phyloP scores from a whole-genome alignment of 129 eudicot species.

The Pulicaria dysenterica region DNA sequence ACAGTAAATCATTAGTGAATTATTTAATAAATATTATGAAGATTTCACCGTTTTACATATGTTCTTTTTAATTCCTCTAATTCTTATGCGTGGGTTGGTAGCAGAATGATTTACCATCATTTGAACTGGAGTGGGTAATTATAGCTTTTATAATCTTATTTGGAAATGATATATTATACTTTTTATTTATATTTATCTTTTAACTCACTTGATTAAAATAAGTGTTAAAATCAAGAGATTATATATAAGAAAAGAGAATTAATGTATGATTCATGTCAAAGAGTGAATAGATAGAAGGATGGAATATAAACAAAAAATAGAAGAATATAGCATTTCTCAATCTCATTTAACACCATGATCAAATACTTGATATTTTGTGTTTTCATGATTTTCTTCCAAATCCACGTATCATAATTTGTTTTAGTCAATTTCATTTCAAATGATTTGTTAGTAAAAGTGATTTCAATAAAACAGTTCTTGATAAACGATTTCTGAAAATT shows the following conservation, averaged over 20 bases:
- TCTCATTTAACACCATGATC: slow-evolving; percentile 23
- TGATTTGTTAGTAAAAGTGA: neutral
- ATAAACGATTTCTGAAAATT: no score
- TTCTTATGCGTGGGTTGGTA: neutral
- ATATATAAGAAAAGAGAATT: no score
- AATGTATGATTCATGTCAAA: no score
- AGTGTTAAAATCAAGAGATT: no score
- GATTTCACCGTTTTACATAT: neutral
- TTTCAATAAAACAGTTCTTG: no score
- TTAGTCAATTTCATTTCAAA: neutral
- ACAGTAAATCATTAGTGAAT: no score
- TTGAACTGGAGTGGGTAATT: slow-evolving; percentile 25
- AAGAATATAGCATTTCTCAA: no score
- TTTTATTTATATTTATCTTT: no score
- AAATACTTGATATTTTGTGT: slow-evolving; percentile 7
- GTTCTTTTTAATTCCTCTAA: neutral
- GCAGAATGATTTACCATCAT: slow-evolving; percentile 31
- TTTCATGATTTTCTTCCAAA: neutral
- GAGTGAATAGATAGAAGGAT: no score
- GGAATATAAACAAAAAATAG: no score
- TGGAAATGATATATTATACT: no score
- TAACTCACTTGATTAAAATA: no score
- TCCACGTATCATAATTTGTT: neutral
- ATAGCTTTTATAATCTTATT: slow-evolving; percentile 28
- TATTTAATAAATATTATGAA: neutral